Base-by-base conservation (phyloP, 164 flowering plant genomes). In the Kalanchoe fedtschenkoi region DNA sequence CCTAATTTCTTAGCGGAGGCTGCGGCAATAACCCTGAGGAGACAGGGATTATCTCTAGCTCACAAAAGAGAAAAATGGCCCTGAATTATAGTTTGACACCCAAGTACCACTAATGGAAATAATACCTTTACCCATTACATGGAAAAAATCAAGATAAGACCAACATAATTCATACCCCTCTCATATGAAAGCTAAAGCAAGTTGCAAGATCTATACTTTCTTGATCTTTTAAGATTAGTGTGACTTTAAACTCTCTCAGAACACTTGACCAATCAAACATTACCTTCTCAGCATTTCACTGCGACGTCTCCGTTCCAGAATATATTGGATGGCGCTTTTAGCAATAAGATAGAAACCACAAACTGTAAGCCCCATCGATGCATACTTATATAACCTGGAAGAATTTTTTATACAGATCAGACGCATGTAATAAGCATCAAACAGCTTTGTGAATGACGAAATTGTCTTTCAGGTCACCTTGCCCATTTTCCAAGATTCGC, bases 11-110 rank as follows among this genome's bases (percentile, higher is more conserved):
- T 84, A 17, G 93, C 88, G 51, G 96, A 96, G 29, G 98, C 98
- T 34, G 97, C 97, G 65, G 84, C 96, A 69, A 89, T 89, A 74
- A 89, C 93, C 83, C 98, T 92, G 72, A 71, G 78, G n/a, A 38
- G 19, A 71, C 61, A 75, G 65, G 28, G 6, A 47, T 15, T 11
- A 24, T 7, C 30, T 9, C 24, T 15, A 47, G 53, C 26, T 22
- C 15, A 47, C 55, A 47, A 24, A 8, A 2, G 30, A 46, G 10
- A 46, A 19, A 19, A 46, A 46, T 19, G n/a, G n/a, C n/a, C n/a
- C n/a, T n/a, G n/a, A n/a, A n/a, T n/a, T n/a, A n/a, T n/a, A n/a
- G n/a, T n/a, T n/a, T n/a, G n/a, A n/a, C n/a, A n/a, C n/a, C n/a
- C n/a, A n/a, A n/a, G n/a, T n/a, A n/a, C n/a, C n/a, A n/a, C n/a